Percentiles rank a stretch among this genome's conserved stretches.
phyloP scores from a whole-genome alignment of 305 asterid species.

The Plantago lanceolata region DNA sequence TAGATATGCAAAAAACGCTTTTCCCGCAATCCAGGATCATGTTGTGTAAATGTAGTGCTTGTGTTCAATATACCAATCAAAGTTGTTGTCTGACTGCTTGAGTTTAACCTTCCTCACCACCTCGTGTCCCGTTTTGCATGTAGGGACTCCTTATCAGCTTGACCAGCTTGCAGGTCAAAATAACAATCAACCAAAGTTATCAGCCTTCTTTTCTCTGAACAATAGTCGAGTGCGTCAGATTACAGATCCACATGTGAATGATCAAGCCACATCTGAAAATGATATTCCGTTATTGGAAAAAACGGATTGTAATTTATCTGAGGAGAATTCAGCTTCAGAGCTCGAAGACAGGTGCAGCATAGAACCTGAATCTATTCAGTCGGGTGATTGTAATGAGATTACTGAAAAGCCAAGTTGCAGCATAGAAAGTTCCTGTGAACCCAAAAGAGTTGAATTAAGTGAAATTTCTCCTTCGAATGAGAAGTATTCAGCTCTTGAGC shows the following conservation, averaged over 20 bases:
- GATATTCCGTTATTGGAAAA: conserved; percentile 28
- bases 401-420: conserved; percentile 43
- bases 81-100: not conserved
- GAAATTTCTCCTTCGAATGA: conserved; percentile 39
- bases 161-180: conserved; percentile 65
- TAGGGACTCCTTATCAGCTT: conserved; percentile 93
- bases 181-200: conserved; percentile 67
- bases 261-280: conserved; percentile 28
- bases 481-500: conserved; percentile 31
- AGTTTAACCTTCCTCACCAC: conserved; percentile 10
- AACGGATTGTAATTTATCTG: conserved; percentile 31
- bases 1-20: too few relatives aligned
- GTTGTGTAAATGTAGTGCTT: too few relatives aligned
- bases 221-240: conserved; percentile 33
- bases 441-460: conserved; percentile 33
- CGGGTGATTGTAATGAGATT: conserved; percentile 25
- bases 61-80: too few relatives aligned
- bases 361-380: conserved; percentile 35
- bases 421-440: conserved; percentile 42
- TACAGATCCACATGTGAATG: conserved; percentile 31
- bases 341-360: conserved; percentile 26
- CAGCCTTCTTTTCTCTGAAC: conserved; percentile 62
- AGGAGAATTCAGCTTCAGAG: conserved; percentile 38
- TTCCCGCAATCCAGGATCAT: too few relatives aligned
- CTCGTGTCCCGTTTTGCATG: conserved; percentile 23